Evolutionary conservation across 225 moss, liverwort and hornwort genomes (phyloP), one percentile per base, ranked within the genome.

Genomic region (Bryoerythrophyllum caledonicum): DNA sequence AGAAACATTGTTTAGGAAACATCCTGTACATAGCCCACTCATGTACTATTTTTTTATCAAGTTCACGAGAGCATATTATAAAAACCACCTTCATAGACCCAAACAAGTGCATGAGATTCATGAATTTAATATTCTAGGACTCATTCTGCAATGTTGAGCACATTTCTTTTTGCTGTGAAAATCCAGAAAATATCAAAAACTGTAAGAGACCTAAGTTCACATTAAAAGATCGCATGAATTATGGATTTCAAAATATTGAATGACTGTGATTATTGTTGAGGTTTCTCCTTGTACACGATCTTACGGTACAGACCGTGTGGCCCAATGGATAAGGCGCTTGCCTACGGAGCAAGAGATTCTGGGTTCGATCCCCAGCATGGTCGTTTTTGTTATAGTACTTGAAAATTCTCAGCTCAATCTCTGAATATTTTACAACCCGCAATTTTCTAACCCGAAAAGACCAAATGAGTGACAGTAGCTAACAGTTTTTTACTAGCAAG

Each of bases 381-480:
- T 79, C 38, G 54, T 32, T 32, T 32, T 32, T 32, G 32, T 1
- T 32, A 5, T n/a, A n/a, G n/a, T n/a, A n/a, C n/a, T n/a, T 34
- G 34, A 34, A 34, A 6, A 34, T 34, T 34, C 30, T 30, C 30
- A 30, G 30, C 30, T 30, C 30, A 30, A 30, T 2, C 44, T 6
- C 23, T 53, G 7, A 63, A 37, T 71, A 79, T 75, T 54, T 71
- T 44, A 79, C 83, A 83, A 83, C 46, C 75, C 55, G 72, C 79
- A n/a, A n/a, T n/a, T n/a, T n/a, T n/a, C n/a, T n/a, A n/a, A n/a
- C n/a, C n/a, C 71, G 4, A 30, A 30, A 30, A 2, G 30, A 30
- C 30, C 63, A 84, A 24, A 74, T 91, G 90, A 20, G 73, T 65
- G 60, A 83, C 83, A 67, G 93, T 99, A n/a, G 12, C 81, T 80